Evolutionary conservation across 2,329 filamentous ascomycete species (phyloP).

Genomic region (Neobulgaria alba): DNA sequence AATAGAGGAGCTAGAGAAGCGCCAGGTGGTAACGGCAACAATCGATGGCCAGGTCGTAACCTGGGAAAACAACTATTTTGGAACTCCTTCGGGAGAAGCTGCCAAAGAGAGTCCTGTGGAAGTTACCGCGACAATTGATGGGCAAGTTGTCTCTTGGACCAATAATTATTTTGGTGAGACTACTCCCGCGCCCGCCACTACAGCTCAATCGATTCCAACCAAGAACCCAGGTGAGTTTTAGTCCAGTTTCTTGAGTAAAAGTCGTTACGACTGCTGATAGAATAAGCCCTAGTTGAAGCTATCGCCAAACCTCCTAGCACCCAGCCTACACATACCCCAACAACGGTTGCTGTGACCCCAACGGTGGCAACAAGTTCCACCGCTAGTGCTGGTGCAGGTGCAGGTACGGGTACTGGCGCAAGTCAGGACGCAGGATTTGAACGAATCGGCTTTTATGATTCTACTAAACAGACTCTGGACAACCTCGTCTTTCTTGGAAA

Average conservation of each 20-base stretch:
- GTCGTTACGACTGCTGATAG: no score
- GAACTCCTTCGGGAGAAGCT: slow-evolving; percentile 7
- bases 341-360: not conserved
- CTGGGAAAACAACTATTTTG: slow-evolving; percentile 48
- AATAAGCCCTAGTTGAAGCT: no score
- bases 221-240: no score
- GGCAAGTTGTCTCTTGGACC: slow-evolving; percentile 19
- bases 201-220: not conserved
- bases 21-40: slow-evolving; percentile 43
- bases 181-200: not conserved
- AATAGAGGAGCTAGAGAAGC: slow-evolving; percentile 32
- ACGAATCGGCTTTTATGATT: slow-evolving; percentile 40
- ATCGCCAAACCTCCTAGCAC: no score
- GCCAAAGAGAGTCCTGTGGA: slow-evolving; percentile 6
- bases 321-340: not conserved
- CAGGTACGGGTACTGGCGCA: not conserved
- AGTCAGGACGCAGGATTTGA: slow-evolving; percentile 27
- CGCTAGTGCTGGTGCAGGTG: not conserved
- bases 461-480: slow-evolving; percentile 34
- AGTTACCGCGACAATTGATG: slow-evolving; percentile 21
- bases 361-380: not conserved
- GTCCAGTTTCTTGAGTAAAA: no score
- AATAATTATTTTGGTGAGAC: slow-evolving; percentile 11
- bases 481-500: slow-evolving; percentile 52
- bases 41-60: slow-evolving; percentile 49